Base-by-base conservation (phyloP, 148 eudicot genomes). In the Chenopodium quinoa region DNA sequence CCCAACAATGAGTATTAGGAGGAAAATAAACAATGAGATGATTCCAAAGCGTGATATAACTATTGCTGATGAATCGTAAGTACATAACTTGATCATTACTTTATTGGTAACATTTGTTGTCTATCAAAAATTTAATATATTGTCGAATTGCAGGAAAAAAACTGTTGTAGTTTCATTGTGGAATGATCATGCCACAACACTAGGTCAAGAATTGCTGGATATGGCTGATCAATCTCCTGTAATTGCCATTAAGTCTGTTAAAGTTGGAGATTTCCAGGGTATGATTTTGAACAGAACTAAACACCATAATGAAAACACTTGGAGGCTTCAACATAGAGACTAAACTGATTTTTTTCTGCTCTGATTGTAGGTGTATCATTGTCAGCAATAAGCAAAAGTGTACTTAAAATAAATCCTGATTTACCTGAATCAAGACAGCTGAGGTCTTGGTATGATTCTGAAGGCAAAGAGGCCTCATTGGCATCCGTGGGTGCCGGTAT, bases 61-160 rank as follows among this genome's bases (percentile, higher is more conserved):
- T 32, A 92, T 97, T 79, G 97, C 99, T 62, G 98, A 97, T 90
- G 97, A 91, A 83, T 88, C 98, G 98, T 97, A 83, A 85, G 92
- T 78, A 50, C 58, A 58, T 58, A 1, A 62, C 66, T 22, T 40
- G 9, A 13, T 5, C 7, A 34, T 7, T 48, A 14, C 17, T 20
- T n/a, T 63, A 20, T 0, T 23, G 13, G 0, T 14, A 71, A 48
- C 81, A 12, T 10, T 65, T 17, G 75, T 44, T 22, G 13, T 44
- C 40, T 14, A 50, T 80, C 40, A 31, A 48, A 58, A 20, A 62
- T 73, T 67, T 84, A n/a, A 83, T 25, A 6, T 54, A 6, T 44
- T 66, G 48, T 19, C 40, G 31, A 7, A 20, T 64, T 90, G 79
- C 93, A 97, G 99, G 90, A 97, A 94, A 87, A 97, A 94, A 84